Conservation (phyloP, 2,329 filamentous ascomycete genomes). For the Arthrobotrys sinensis region DNA sequence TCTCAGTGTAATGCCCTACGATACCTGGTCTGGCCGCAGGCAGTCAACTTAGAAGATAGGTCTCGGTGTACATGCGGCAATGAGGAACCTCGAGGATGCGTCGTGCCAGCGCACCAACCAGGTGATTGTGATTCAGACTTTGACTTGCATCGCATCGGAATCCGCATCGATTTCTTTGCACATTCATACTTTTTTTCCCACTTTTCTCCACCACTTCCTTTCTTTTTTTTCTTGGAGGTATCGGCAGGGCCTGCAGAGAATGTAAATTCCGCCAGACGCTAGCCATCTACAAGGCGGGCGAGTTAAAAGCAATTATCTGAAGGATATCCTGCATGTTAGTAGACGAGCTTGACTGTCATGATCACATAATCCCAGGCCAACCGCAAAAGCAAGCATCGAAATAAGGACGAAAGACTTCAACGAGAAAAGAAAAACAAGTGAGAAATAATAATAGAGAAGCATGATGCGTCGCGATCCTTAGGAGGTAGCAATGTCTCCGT, state of each 20-base stretch:
- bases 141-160: constrained; percentile 19
- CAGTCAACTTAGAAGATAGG: not conserved
- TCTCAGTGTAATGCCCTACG: not conserved
- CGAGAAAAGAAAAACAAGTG: not conserved
- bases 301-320: constrained; percentile 16
- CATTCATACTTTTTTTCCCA: not conserved
- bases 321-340: constrained; percentile 11
- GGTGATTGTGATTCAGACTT: constrained; percentile 23
- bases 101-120: constrained; percentile 54
- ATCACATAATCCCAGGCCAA: not conserved
- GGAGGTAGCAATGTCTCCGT: not conserved
- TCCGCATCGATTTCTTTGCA: constrained; percentile 21
- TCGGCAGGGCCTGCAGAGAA: not conserved
- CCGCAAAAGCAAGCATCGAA: not conserved
- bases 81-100: constrained; percentile 17
- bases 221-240: not conserved
- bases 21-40: not conserved
- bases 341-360: not conserved
- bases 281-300: constrained; percentile 1
- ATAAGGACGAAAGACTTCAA: not conserved
- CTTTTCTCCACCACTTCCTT: not conserved
- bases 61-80: constrained; percentile 6
- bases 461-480: constrained; percentile 5
- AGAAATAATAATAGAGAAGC: not conserved
- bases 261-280: not conserved